Base-by-base conservation (phyloP, 164 flowering plant species). In the Taxillus chinensis region DNA sequence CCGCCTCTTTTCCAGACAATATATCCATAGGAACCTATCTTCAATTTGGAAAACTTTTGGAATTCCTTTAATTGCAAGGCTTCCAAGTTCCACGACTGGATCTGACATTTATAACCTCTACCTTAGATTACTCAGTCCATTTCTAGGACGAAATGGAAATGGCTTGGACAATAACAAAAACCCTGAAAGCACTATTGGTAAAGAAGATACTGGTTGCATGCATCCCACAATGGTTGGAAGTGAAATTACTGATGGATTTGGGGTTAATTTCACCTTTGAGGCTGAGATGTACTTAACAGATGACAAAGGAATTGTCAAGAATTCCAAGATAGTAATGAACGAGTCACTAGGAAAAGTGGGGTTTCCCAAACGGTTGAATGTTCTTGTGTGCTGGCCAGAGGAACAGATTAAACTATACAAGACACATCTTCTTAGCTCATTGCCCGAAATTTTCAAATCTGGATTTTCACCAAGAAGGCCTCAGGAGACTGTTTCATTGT, bases 401-500 rank as follows among this genome's bases (percentile, higher is more conserved):
- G 37, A 17, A 54, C 57, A 54, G 57, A 54, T 54, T 54, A 39
- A 54, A 7, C 39, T 7, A 39, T 54, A 54, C 37, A 39, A 54
- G 7, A 54, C 39, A 3, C 57, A 37, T 2, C 57, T 37, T 17
- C 57, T 54, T 54, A 1, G 57, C 57, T 54, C 57, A 37, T 54
- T 27, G 57, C 57, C 57, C 10, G 57, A 54, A 54, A 15, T 54
- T 17, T 17, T 27, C 10, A 54, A 54, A 39, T 17, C 57, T 54
- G 39, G 57, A 8, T 54, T 27, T 54, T 54, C 39, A 54, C 12
- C 11, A 17, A 17, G 39, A 54, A 54, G 39, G 37, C 57, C 39
- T 54, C 57, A 54, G 10, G 57, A 54, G 37, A 17, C 57, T 54
- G 57, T 54, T 54, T 54, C 57, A 14, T 54, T 54, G 57, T 54